Conservation (phyloP, 345 rosid species). For the Melaleuca alternifolia region DNA sequence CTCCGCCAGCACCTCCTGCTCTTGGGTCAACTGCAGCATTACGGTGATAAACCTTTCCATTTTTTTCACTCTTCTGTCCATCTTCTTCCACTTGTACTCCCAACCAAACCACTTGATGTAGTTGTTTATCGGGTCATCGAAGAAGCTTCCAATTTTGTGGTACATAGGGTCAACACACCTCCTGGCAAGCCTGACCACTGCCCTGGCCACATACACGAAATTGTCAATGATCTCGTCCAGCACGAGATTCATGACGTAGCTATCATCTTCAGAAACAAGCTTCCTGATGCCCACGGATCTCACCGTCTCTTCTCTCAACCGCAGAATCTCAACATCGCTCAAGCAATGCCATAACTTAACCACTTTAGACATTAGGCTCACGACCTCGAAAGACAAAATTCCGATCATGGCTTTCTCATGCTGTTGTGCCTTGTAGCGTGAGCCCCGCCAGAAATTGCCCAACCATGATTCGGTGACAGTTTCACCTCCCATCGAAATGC, state of each 20-base stretch:
- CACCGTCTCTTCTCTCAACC: constrained; percentile 24
- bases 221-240: constrained; percentile 36
- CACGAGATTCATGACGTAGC: constrained; percentile 38
- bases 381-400: not conserved
- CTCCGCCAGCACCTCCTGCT: constrained; percentile 44
- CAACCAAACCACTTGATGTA: constrained; percentile 41
- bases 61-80: constrained; percentile 64
- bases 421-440: constrained; percentile 1
- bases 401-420: not conserved
- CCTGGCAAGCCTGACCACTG: constrained; percentile 45
- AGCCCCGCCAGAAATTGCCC: constrained; percentile 20
- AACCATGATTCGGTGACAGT: constrained; percentile 39
- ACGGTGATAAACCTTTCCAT: constrained; percentile 40
- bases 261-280: constrained; percentile 36
- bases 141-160: constrained; percentile 27
- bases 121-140: constrained; percentile 22
- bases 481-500: constrained; percentile 16
- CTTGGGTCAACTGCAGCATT: constrained; percentile 37
- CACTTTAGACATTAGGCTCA: not conserved
- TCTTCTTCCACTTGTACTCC: constrained; percentile 48
- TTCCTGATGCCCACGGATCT: constrained; percentile 31
- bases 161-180: constrained; percentile 39
- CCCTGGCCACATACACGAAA: constrained; percentile 26
- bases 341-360: not conserved
- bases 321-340: constrained; percentile 1